phyloP scores from a whole-genome alignment of 768 basidiomycete genomes.

The Scleroderma citrinum region DNA sequence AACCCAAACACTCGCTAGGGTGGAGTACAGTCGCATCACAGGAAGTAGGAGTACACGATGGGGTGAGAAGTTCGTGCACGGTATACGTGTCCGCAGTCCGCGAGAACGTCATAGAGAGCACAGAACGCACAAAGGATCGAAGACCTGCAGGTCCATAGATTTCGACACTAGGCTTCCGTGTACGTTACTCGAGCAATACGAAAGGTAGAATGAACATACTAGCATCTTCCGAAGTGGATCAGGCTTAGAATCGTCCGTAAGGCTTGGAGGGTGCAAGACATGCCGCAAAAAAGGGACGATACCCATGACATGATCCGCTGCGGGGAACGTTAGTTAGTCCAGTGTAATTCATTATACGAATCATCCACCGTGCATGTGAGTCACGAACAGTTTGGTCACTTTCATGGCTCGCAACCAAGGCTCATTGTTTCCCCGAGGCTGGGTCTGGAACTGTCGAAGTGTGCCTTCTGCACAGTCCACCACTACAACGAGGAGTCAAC shows the following conservation, averaged over 20 bases:
- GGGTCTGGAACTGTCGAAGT: conserved; percentile 55
- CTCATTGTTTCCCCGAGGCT: conserved; percentile 35
- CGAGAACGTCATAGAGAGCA: conserved; percentile 62
- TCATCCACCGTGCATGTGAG: conserved; percentile 73
- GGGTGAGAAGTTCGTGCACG: conserved; percentile 71
- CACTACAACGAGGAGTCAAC: conserved; percentile 39
- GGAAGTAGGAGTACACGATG: conserved; percentile 47
- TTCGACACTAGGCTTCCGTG: conserved; percentile 36
- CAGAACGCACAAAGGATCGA: conserved; percentile 66
- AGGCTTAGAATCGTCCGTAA: conserved; percentile 8
- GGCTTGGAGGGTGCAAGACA: conserved; percentile 43
- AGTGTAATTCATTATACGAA: no score
- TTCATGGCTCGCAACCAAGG: conserved; percentile 36
- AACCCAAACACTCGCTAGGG: conserved; percentile 57
- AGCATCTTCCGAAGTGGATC: conserved; percentile 8
- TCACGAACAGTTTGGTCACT: conserved; percentile 70
- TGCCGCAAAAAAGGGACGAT: conserved; percentile 61
- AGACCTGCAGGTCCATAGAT: conserved; percentile 79
- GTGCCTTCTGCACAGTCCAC: conserved; percentile 84
- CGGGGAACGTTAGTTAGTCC: conserved; percentile 2
- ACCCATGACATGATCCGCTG: conserved; percentile 74
- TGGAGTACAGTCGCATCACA: conserved; percentile 48
- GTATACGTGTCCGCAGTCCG: conserved; percentile 55
- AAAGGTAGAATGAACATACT: conserved; percentile 2
- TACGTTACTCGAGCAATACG: neutral